A percentile compares a stretch with the other conserved stretches of the same genome.
Evolutionary conservation across 495 filamentous ascomycete genomes (phyloP).

Genomic region (Friedmanniomyces endolithicus): DNA sequence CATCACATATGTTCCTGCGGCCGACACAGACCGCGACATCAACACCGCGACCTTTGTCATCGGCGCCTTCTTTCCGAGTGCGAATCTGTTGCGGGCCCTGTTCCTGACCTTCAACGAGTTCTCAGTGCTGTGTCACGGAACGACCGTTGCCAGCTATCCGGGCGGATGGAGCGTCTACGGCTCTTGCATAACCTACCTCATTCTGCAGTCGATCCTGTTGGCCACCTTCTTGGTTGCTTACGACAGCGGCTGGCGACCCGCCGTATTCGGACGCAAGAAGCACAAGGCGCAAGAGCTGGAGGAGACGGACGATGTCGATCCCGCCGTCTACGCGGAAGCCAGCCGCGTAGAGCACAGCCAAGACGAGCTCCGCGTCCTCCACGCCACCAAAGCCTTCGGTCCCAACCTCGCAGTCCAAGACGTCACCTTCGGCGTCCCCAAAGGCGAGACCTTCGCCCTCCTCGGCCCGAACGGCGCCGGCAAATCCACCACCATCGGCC

Average conservation of each 20-base stretch:
- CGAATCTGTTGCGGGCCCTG: conserved; percentile 53
- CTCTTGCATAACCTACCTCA: conserved; percentile 64
- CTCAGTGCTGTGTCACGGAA: conserved; percentile 52
- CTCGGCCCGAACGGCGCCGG: conserved; percentile 79
- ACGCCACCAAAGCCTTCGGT: conserved; percentile 66
- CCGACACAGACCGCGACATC: conserved; percentile 46
- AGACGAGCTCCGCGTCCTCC: conserved; percentile 61
- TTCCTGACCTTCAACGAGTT: conserved; percentile 71
- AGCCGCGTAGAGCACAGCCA: conserved; percentile 36
- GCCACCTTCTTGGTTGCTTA: conserved; percentile 57
- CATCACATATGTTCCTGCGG: conserved; percentile 47
- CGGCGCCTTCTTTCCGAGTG: conserved; percentile 54
- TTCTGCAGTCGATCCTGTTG: conserved; percentile 53
- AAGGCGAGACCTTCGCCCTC: conserved; percentile 70
- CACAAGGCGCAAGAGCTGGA: conserved; percentile 33
- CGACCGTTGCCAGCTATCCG: conserved; percentile 50
- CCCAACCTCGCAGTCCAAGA: conserved; percentile 61
- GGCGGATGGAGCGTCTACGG: conserved; percentile 62
- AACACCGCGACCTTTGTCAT: conserved; percentile 56
- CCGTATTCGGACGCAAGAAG: conserved; percentile 30
- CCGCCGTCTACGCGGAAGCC: conserved; percentile 38
- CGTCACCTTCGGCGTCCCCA: conserved; percentile 64
- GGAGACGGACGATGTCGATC: conserved; percentile 34
- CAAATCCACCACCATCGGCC: conserved; percentile 71
- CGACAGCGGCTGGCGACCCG: conserved; percentile 51